Percentiles rank a stretch among this genome's conserved stretches.
Evolutionary conservation across 129 eudicot species (phyloP).

Genomic region (Pulicaria dysenterica): DNA sequence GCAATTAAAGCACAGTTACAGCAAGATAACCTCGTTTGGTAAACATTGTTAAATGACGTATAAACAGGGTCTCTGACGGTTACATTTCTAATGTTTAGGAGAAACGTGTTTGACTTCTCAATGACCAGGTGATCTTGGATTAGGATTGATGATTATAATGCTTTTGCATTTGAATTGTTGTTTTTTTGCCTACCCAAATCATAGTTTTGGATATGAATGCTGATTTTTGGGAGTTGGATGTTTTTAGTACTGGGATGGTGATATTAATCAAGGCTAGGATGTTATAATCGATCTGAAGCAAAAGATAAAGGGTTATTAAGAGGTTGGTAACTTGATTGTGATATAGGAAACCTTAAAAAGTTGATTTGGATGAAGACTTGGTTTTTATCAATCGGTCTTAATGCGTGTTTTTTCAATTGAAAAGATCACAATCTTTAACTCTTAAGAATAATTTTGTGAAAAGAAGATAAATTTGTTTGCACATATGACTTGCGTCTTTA

Average conservation of each 20-base stretch:
- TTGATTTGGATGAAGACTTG: neutral
- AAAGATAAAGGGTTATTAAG: neutral
- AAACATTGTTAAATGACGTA: neutral
- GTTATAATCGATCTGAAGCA: conserved; percentile 5
- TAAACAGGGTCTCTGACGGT: conserved; percentile 13
- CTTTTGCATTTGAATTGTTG: conserved; percentile 1
- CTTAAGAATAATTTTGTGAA: conserved; percentile 1
- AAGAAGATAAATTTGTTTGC: neutral
- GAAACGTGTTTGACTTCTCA: neutral
- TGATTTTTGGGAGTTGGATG: neutral
- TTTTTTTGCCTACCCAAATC: neutral
- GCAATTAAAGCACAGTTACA: neutral
- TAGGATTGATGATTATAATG: neutral
- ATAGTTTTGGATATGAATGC: neutral
- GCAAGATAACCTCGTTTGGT: conserved; percentile 5
- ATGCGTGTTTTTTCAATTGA: too few relatives aligned
- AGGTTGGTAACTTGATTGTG: conserved; percentile 2
- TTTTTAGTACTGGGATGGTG: conserved; percentile 4
- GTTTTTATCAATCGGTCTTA: too few relatives aligned
- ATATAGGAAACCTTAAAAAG: neutral
- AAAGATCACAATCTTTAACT: neutral
- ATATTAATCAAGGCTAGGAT: neutral
- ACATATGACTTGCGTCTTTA: conserved; percentile 1
- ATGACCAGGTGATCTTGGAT: neutral
- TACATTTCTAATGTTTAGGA: conserved; percentile 1